Base-by-base conservation (phyloP, 1,284 basidiomycete species). In the Microbotryum violaceum region DNA sequence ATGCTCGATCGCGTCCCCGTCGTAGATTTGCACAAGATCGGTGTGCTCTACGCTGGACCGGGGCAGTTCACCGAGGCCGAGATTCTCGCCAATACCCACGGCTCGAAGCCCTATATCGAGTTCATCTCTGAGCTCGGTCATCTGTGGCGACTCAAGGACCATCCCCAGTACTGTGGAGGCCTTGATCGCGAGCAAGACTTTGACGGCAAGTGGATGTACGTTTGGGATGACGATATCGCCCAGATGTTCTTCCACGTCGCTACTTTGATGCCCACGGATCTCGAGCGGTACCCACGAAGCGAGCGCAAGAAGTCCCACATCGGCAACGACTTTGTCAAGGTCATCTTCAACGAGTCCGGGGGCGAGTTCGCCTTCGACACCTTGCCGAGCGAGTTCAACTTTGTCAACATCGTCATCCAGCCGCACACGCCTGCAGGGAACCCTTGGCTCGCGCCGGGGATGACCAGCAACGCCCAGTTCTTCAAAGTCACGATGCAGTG, bases 151-250 rank as follows among this genome's bases (percentile, higher is more conserved):
- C 80, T 97, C n/a, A 86, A 90, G 33, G 74, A 75, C 61, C 67
- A 71, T 54, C 92, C 97, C 73, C 85, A 97, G n/a, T 97, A 94
- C 75, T 88, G 87, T 4, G 94, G 93, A 31, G 92, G 92, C 2
- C 80, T 98, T 37, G 88, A 94, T 74, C 84, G 88, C 6, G 85
- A 88, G 67, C 85, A 87, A 70, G 92, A 97, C 74, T 85, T 88
- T 25, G 91, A 97, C 67, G 80, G 80, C 29, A 75, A 78, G 75
- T 94, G 91, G 72, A 89, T 91, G 0, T 98, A 98, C 72, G 92
- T 93, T 0, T 98, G 94, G 93, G 93, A 91, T 87, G 92, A 99
- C 75, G 92, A 97, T 72, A 93, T 97, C 50, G 86, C 88, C 20
- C 96, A 98, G 74, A 85, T 97, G 62, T 82, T 97, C 57, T 99